Evolutionary conservation across 352 stramenopile species (phyloP).

Genomic region (Phytopythium cucurbitacearum): DNA sequence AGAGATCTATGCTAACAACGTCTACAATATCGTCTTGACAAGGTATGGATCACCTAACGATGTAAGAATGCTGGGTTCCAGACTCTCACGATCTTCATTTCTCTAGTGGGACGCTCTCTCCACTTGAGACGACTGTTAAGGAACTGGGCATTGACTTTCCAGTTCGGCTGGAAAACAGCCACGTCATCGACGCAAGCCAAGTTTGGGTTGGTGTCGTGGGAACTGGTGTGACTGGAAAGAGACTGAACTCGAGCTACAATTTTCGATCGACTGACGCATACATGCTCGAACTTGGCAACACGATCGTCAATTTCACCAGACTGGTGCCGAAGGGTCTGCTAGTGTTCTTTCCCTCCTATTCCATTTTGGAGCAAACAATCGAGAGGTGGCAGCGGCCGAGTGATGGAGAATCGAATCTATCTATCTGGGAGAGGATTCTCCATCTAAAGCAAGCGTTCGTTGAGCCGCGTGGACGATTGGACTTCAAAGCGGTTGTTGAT

Average conservation of each 20-base stretch:
- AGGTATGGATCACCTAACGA: constrained; percentile 32
- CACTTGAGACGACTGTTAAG: constrained; percentile 93
- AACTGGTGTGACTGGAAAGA: constrained; percentile 91
- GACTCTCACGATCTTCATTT: background rate
- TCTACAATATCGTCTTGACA: constrained; percentile 86
- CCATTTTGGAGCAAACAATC: constrained; percentile 90
- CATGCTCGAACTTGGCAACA: constrained; percentile 95
- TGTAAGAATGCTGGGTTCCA: background rate
- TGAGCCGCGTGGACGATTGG: constrained; percentile 58
- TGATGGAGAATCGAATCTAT: constrained; percentile 31
- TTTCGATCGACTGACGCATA: constrained; percentile 92
- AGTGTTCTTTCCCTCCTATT: constrained; percentile 99
- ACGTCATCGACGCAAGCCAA: constrained; percentile 93
- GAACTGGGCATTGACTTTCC: constrained; percentile 97
- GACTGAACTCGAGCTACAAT: constrained; percentile 94
- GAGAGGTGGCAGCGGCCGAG: constrained; percentile 60
- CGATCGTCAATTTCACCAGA: constrained; percentile 91
- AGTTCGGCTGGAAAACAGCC: constrained; percentile 95
- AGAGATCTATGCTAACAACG: constrained; percentile 91
- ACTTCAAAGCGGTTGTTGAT: constrained; percentile 79
- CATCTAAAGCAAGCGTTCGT: constrained; percentile 80
- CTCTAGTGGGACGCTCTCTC: constrained; percentile 95
- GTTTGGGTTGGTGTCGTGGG: constrained; percentile 90
- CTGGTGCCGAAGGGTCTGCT: constrained; percentile 97
- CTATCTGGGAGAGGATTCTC: constrained; percentile 76